Evolutionary conservation across 2,329 filamentous ascomycete genomes (phyloP).

Genomic region (Annulohypoxylon truncatum): DNA sequence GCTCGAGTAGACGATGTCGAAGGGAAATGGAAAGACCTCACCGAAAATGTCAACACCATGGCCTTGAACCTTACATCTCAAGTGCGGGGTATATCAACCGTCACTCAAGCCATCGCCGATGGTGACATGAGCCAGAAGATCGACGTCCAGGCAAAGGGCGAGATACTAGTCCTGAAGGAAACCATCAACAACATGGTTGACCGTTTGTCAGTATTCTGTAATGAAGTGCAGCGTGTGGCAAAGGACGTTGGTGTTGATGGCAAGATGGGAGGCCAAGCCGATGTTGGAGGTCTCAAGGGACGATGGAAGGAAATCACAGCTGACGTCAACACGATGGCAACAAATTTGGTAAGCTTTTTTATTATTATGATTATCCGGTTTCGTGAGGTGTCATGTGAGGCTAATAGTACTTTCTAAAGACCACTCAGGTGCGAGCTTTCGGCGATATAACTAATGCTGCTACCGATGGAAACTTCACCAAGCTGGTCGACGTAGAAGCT

Average conservation of each 20-base stretch:
- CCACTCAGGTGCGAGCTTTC: slow-evolving; percentile 96
- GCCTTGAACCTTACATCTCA: slow-evolving; percentile 75
- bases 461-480: slow-evolving; percentile 96
- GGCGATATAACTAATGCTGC: slow-evolving; percentile 98
- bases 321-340: slow-evolving; percentile 93
- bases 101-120: slow-evolving; percentile 94
- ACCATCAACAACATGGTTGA: slow-evolving; percentile 99
- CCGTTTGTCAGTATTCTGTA: slow-evolving; percentile 92
- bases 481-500: slow-evolving; percentile 95
- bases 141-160: slow-evolving; percentile 92
- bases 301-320: slow-evolving; percentile 99
- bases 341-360: slow-evolving; percentile 64
- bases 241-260: slow-evolving; percentile 97
- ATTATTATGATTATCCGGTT: background rate
- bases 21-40: slow-evolving; percentile 98
- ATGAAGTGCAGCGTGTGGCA: slow-evolving; percentile 93
- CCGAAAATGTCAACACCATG: slow-evolving; percentile 87
- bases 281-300: slow-evolving; percentile 90
- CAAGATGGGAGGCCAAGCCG: slow-evolving; percentile 97
- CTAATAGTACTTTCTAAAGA: slow-evolving; percentile 62
- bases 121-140: slow-evolving; percentile 97
- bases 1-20: slow-evolving; percentile 94
- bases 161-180: slow-evolving; percentile 92
- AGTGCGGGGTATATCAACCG: slow-evolving; percentile 92
- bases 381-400: background rate